Evolutionary conservation across 805 yeast genomes (phyloP).

Genomic region (Cephaloascus albidus): DNA sequence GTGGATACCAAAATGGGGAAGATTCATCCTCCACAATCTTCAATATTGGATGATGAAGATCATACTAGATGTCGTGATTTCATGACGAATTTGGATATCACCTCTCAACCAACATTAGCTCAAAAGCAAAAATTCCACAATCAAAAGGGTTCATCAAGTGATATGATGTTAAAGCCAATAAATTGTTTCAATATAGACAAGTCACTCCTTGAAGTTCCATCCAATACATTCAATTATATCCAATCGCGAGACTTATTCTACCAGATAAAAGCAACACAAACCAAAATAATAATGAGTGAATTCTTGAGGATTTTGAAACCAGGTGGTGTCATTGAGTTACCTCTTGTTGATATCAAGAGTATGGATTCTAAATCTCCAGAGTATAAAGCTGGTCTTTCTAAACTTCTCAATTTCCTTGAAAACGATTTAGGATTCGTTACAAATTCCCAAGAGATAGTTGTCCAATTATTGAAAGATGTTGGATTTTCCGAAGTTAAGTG

Average conservation of each 20-base stretch:
- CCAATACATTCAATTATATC: constrained; percentile 22
- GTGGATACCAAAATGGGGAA: constrained; percentile 6
- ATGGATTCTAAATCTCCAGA: neutral
- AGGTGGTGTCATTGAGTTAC: constrained; percentile 26
- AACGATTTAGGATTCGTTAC: neutral
- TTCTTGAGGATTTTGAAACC: constrained; percentile 23
- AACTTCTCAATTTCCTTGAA: neutral
- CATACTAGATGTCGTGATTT: neutral
- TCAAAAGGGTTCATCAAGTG: neutral
- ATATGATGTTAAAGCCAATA: neutral
- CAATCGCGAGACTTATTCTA: constrained; percentile 25
- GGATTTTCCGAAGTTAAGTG: neutral
- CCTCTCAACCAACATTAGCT: neutral
- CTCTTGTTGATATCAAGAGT: constrained; percentile 7
- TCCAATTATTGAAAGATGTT: neutral
- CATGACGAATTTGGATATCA: neutral
- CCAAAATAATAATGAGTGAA: constrained; percentile 16
- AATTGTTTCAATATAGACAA: neutral
- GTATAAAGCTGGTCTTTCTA: neutral
- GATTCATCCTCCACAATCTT: neutral
- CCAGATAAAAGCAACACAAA: constrained; percentile 19
- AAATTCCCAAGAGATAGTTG: neutral
- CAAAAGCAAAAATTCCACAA: neutral
- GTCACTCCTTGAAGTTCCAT: constrained; percentile 15
- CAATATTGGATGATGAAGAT: neutral